These are phyloP conservation scores for Russula griseocarnosa DNA, from an alignment of 768 basidiomycete genomes.

Conservation along the genomic window DNA sequence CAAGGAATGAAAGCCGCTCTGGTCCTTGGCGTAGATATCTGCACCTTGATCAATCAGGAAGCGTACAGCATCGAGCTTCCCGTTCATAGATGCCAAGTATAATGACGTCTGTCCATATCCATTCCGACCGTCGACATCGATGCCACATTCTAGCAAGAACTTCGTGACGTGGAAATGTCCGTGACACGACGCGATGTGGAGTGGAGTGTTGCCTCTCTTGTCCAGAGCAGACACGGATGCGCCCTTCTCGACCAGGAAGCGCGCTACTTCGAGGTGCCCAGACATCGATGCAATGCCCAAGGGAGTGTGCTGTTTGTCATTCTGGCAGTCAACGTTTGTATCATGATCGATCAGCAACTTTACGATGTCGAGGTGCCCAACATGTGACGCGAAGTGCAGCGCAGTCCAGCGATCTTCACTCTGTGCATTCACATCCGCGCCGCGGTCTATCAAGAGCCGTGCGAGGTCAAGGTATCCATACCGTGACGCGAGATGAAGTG, in stretches of 20 bases:
- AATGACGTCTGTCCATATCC: not conserved
- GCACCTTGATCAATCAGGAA: not conserved
- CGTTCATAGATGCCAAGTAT: not conserved
- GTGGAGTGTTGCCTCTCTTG: not conserved
- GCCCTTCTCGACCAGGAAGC: not conserved
- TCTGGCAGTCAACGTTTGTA: not conserved
- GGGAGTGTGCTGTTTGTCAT: not conserved
- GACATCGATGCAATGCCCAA: not conserved
- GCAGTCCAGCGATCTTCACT: too few species aligned
- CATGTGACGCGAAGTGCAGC: too few species aligned
- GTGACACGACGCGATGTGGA: not conserved
- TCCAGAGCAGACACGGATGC: not conserved
- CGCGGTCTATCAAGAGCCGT: too few species aligned
- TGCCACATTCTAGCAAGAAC: not conserved
- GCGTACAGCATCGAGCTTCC: not conserved
- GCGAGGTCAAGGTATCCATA: too few species aligned
- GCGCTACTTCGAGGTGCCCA: not conserved
- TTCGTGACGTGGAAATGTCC: not conserved
- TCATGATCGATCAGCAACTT: too few species aligned
- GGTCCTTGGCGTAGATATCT: too few species aligned
- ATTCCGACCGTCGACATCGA: not conserved
- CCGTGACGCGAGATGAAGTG: too few species aligned
- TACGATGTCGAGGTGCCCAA: too few species aligned
- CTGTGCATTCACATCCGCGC: too few species aligned
- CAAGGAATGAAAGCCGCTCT: too few species aligned